phyloP scores from a whole-genome alignment of 495 filamentous ascomycete species.

The Chaetomium tenue region DNA sequence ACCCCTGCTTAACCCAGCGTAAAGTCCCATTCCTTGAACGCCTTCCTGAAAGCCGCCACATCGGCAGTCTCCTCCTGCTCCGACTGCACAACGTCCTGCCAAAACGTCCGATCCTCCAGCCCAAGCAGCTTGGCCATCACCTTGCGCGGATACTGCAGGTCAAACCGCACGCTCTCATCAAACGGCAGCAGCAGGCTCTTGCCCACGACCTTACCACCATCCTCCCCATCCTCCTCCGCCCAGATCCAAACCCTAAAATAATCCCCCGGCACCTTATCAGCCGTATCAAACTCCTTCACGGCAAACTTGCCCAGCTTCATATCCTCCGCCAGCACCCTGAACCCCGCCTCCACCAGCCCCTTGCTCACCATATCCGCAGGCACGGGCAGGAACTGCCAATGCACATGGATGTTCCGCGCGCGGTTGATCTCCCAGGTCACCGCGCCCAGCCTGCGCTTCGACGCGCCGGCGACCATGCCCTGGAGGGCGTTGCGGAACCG shows the following conservation, averaged over 20 bases:
- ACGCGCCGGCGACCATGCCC: slow-evolving; percentile 59
- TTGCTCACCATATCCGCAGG: slow-evolving; percentile 59
- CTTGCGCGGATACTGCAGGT: slow-evolving; percentile 63
- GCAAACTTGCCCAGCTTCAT: slow-evolving; percentile 60
- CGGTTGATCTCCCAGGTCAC: slow-evolving; percentile 92
- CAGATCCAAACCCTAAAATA: slow-evolving; percentile 87
- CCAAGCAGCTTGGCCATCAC: slow-evolving; percentile 86
- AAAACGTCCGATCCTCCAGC: slow-evolving; percentile 69
- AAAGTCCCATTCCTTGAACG: slow-evolving; percentile 88
- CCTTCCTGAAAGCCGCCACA: slow-evolving; percentile 74
- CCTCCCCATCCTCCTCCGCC: slow-evolving; percentile 48
- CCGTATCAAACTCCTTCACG: slow-evolving; percentile 39
- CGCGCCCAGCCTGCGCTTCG: slow-evolving; percentile 61
- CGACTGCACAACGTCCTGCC: slow-evolving; percentile 78
- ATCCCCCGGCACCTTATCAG: slow-evolving; percentile 57
- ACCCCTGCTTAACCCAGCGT: slow-evolving; percentile 30
- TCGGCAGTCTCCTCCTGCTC: slow-evolving; percentile 75
- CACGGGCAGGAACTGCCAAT: slow-evolving; percentile 93
- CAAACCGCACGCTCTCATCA: slow-evolving; percentile 51
- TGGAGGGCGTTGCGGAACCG: slow-evolving; percentile 72
- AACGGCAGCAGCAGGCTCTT: slow-evolving; percentile 52
- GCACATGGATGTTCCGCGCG: slow-evolving; percentile 71
- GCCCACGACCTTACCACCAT: slow-evolving; percentile 36
- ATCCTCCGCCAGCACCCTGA: slow-evolving; percentile 81
- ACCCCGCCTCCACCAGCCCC: slow-evolving; percentile 76